Percentiles rank a stretch among this genome's conserved stretches.
These are phyloP conservation scores for Vitis cinerea DNA, from an alignment of 164 flowering plant genomes.

Conservation along the genomic window DNA sequence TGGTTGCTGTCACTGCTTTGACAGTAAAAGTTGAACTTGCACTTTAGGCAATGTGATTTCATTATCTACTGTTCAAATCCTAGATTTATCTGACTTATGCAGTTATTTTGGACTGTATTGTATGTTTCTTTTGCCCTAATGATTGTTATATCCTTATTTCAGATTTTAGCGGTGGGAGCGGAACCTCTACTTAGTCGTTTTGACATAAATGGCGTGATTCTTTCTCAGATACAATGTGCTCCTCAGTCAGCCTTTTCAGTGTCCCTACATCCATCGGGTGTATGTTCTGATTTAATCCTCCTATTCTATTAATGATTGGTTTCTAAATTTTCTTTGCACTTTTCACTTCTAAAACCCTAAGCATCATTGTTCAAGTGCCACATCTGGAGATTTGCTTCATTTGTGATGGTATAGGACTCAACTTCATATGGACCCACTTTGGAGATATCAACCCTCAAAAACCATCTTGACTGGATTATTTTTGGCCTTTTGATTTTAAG, in stretches of 20 bases:
- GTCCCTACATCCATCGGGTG: slow-evolving; percentile 81
- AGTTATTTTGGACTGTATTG: neutral
- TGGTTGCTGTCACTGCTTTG: neutral
- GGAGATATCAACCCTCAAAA: too few relatives aligned
- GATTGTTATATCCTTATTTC: slow-evolving; percentile 21
- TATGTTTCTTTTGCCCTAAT: neutral
- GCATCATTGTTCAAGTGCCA: too few relatives aligned
- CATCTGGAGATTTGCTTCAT: too few relatives aligned
- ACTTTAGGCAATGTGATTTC: neutral
- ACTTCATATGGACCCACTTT: too few relatives aligned
- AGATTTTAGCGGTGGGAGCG: slow-evolving; percentile 93
- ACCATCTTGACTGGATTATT: too few relatives aligned
- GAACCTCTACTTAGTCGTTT: slow-evolving; percentile 70
- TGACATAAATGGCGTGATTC: slow-evolving; percentile 71
- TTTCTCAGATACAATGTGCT: slow-evolving; percentile 88
- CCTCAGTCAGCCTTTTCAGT: slow-evolving; percentile 86
- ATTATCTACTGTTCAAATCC: neutral
- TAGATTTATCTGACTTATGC: neutral
- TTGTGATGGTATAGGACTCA: too few relatives aligned
- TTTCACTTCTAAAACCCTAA: too few relatives aligned
- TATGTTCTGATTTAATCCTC: slow-evolving; percentile 34
- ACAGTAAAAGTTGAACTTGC: neutral
- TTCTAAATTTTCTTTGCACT: neutral
- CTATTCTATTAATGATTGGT: neutral
- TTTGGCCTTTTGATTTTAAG: too few relatives aligned